Conservation (phyloP, 805 yeast genomes). For the Candida insectalens region DNA sequence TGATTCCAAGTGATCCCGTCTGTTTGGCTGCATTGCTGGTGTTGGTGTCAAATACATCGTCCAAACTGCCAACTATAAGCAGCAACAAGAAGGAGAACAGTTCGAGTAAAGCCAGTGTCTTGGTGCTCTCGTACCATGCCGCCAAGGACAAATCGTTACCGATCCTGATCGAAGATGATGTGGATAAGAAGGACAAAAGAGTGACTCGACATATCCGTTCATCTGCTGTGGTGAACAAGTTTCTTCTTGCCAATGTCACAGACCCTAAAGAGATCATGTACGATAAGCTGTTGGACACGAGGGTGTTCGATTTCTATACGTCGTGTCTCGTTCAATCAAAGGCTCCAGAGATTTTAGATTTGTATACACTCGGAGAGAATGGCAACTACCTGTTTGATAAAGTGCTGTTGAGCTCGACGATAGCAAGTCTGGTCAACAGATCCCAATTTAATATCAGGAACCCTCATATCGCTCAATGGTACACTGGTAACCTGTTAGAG, state of each 20-base stretch:
- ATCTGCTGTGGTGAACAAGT: slow-evolving; percentile 26
- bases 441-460: slow-evolving; percentile 5
- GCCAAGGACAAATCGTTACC: slow-evolving; percentile 44
- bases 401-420: slow-evolving; percentile 5
- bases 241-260: slow-evolving; percentile 23
- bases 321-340: slow-evolving; percentile 5
- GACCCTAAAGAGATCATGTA: slow-evolving; percentile 26
- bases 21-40: slow-evolving; percentile 39
- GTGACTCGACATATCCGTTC: slow-evolving; percentile 28
- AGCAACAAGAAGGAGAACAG: slow-evolving; percentile 1
- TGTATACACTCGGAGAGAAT: slow-evolving; percentile 6
- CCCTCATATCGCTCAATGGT: slow-evolving; percentile 1
- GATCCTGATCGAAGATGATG: slow-evolving; percentile 40
- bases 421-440: slow-evolving; percentile 5
- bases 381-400: slow-evolving; percentile 4
- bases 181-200: slow-evolving; percentile 20
- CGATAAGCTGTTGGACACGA: slow-evolving; percentile 34
- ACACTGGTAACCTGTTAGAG: background rate
- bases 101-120: slow-evolving; percentile 24
- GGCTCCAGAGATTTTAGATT: slow-evolving; percentile 1
- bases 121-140: slow-evolving; percentile 38
- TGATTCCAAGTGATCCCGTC: slow-evolving; percentile 49
- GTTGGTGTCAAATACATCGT: slow-evolving; percentile 33
- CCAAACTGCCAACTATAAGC: slow-evolving; percentile 25
- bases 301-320: slow-evolving; percentile 39